A percentile compares a stretch with the other conserved stretches of the same genome.
phyloP scores from a whole-genome alignment of 2,329 filamentous ascomycete species.

The Massarina eburnea region DNA sequence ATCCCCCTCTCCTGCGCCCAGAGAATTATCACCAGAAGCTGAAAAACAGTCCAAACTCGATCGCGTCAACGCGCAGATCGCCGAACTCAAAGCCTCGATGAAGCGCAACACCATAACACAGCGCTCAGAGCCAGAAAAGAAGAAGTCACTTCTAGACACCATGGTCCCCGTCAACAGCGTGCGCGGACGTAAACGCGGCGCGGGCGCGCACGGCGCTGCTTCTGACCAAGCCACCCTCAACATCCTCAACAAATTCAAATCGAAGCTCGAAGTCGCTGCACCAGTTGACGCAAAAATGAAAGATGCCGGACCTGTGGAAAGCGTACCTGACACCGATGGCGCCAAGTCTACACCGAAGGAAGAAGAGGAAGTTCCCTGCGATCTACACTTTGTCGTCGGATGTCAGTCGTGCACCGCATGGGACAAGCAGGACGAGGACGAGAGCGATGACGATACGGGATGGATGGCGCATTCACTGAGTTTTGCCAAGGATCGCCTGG shows the following conservation, averaged over 20 bases:
- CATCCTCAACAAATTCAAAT: slow-evolving; percentile 76
- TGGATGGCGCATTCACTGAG: slow-evolving; percentile 88
- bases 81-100: slow-evolving; percentile 79
- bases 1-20: slow-evolving; percentile 27
- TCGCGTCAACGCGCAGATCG: slow-evolving; percentile 76
- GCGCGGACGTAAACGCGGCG: slow-evolving; percentile 69
- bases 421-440: slow-evolving; percentile 69
- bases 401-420: slow-evolving; percentile 90
- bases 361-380: slow-evolving; percentile 64
- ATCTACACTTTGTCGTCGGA: slow-evolving; percentile 92
- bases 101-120: slow-evolving; percentile 57
- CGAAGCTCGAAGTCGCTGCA: slow-evolving; percentile 61
- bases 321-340: slow-evolving; percentile 16
- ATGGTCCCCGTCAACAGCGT: slow-evolving; percentile 74
- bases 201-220: slow-evolving; percentile 59
- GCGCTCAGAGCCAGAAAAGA: slow-evolving; percentile 44
- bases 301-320: slow-evolving; percentile 27
- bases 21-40: slow-evolving; percentile 44
- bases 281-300: slow-evolving; percentile 40
- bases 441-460: slow-evolving; percentile 60
- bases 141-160: slow-evolving; percentile 66
- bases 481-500: slow-evolving; percentile 86
- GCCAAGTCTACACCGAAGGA: slow-evolving; percentile 13
- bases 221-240: slow-evolving; percentile 61
- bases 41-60: slow-evolving; percentile 56